Base-by-base conservation (phyloP, 306 rosid species). In the Coriaria nepalensis region DNA sequence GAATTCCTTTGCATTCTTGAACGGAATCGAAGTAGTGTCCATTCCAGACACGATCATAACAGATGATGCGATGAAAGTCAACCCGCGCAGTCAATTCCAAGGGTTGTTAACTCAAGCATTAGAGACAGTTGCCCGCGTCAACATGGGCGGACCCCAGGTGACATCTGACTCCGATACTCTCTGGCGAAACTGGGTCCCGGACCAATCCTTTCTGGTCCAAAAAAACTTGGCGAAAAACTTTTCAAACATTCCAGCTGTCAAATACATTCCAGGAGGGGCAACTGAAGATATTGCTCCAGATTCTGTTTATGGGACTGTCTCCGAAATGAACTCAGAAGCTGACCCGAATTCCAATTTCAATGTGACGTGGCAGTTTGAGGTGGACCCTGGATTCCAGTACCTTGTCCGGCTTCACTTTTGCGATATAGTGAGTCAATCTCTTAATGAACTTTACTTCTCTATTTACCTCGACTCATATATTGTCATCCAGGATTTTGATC, bases 111-210 rank as follows among this genome's bases (percentile, higher is more conserved):
- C 57, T 15, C 57, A 53, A 47, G 73, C 97, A 29, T 13, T 84
- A 13, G 86, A 84, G 72, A 88, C 93, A n/a, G 80, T 76, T 63
- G 64, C 63, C 63, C 78, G 97, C 77, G 73, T 88, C 56, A 88
- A 83, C 68, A 81, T 88, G 97, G 97, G 97, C 46, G 95, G 95
- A 52, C 82, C 87, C 10, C 50, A 10, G 9, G 77, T 88, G n/a
- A 60, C 84, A 9, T 47, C 64, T 13, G 61, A 46, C 51, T 57
- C 39, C 48, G 97, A 88, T 43, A 71, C 93, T 14, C 90, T 88
- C 50, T 50, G 71, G 39, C 61, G 97, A 59, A 81, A 65, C 54
- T 88, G 97, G 97, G 70, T 81, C 65, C 58, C 86, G 5, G 97
- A 84, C 43, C 40, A 39, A 39, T 42, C 55, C 4, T 83, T 80